Evolutionary conservation across 768 basidiomycete genomes (phyloP), one percentile per base, ranked within the genome.

Genomic region (Termitomyces sp.): DNA sequence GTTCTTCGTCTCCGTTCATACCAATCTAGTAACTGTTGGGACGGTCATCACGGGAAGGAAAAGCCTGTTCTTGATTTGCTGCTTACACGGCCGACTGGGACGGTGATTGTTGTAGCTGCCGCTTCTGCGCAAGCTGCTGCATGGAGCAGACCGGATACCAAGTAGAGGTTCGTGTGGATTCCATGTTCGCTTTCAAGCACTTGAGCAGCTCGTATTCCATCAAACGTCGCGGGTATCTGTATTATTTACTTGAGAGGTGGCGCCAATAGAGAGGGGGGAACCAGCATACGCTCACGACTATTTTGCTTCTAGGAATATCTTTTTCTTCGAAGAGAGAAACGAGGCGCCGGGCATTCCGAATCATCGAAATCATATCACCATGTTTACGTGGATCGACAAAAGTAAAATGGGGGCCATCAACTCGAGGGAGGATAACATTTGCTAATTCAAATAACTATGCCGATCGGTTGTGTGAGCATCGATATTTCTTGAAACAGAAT

Each of bases 211-310:
- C 60, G 56, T 13, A 87, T 75, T 16, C 87, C 87, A 33, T 73
- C 73, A 39, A 81, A 77, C 0, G 86, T 87, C 6, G 86, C 85
- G 35, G 86, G 84, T 42, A 88, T 78, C 86, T 87, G 50, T 39
- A 18, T n/a, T 9, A 6, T 3, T 18, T 24, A 44, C 22, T 45
- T 33, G 39, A 53, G 48, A 51, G 49, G 9, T 56, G 32, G 51
- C 9, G 32, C 11, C 46, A 22, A 20, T 45, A 55, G 15, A 33
- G 22, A 53, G 11, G 55, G 32, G 32, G 54, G 50, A 61, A 71
- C 4, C 32, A 12, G 18, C 81, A 65, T 65, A 88, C 87, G 61
- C 80, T 81, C 52, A 87, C 69, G 39, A 86, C 65, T 57, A 88
- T 70, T 38, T 76, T 73, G 62, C 75, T 70, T 50, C 71, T 72